Conservation (phyloP, 352 stramenopile species). For the Globisporangium alternatum region DNA sequence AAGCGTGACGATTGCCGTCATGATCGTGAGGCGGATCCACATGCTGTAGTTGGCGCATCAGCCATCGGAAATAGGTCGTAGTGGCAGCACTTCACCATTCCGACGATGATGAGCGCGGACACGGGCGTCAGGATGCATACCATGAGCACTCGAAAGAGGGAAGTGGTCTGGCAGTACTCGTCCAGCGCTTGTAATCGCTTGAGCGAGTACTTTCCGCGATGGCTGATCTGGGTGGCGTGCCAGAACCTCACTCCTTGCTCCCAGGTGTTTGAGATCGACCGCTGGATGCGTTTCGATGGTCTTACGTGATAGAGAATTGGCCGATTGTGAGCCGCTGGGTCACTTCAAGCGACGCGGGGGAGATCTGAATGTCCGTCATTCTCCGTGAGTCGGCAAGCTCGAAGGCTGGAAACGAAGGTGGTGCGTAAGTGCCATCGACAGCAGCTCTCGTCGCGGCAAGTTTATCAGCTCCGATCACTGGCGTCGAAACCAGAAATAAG, state of each 20-base stretch:
- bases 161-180: slow-evolving; percentile 4
- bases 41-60: slow-evolving; percentile 26
- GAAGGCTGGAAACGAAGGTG: no score
- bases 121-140: slow-evolving; percentile 13
- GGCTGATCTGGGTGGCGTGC: slow-evolving; percentile 5
- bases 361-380: not conserved
- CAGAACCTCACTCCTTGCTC: not conserved
- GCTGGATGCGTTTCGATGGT: not conserved
- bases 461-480: no score
- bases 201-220: slow-evolving; percentile 10
- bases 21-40: slow-evolving; percentile 22
- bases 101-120: slow-evolving; percentile 14
- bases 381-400: no score
- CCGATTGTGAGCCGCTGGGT: no score
- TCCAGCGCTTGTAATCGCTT: slow-evolving; percentile 10
- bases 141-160: not conserved
- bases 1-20: slow-evolving; percentile 13
- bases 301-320: not conserved
- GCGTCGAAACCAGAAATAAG: no score
- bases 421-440: no score
- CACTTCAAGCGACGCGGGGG: not conserved
- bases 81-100: slow-evolving; percentile 25
- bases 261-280: not conserved
- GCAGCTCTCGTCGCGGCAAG: no score
- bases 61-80: slow-evolving; percentile 7